Evolutionary conservation across 108 stramenopile species (phyloP), one percentile per base, ranked within the genome.

Genomic region (Skeletonema costatum): DNA sequence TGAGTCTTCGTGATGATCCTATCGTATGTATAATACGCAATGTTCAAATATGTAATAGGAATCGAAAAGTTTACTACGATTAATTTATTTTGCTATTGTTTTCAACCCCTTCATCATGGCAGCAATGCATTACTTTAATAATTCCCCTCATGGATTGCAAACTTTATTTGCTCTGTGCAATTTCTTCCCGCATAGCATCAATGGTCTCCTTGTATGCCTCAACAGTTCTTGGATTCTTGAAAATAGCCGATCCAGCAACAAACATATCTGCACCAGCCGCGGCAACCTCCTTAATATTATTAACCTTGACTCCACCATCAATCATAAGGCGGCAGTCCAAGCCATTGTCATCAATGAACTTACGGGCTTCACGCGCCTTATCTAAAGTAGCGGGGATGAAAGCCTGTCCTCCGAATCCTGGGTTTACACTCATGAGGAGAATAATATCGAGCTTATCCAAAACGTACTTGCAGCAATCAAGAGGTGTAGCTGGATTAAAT

Each of bases 261-360:
- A 99, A 89, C 97, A 97, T 98, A 77, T 99, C 99, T 31, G 97
- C 99, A 66, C 98, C 98, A 46, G 97, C 96, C 73, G 98, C 97
- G 50, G 93, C 93, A 71, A 98, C 86, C 74, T 97, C 97, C 85
- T 86, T 89, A 86, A 97, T 98, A 87, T 97, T 98, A 44, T 93
- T 93, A 51, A 92, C 89, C 74, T 93, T 93, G 53, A 96, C 93
- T 38, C 96, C 96, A 67, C 97, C 97, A 87, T 97, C 97, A 75
- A 99, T 97, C 87, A 97, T 94, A 63, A 99, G 86, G 74, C 99
- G 94, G 86, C 98, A 98, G 83, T 99, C 97, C 41, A 95, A 84
- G 33, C 96, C 96, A n/a, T n/a, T 35, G 89, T 98, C 97, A 69
- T 99, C 97, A 78, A 99, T 98, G 76, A 99, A 68, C 75, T 96